phyloP scores from a whole-genome alignment of 352 stramenopile species.

The Globisporangium apiculatum region DNA sequence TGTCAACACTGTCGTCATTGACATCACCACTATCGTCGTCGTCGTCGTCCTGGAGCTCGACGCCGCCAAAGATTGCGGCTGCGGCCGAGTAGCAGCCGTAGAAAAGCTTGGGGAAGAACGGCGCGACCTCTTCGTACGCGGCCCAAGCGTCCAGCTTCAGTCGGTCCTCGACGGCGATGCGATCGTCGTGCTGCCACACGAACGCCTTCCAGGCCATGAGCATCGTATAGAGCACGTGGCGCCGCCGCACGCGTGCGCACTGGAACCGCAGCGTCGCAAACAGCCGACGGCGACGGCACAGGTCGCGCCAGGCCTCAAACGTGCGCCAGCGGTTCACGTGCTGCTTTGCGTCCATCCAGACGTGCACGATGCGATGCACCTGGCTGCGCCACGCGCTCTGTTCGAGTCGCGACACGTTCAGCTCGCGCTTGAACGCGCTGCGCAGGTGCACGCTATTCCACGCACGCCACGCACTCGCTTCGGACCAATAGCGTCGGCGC shows the following conservation, averaged over 20 bases:
- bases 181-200: slow-evolving; percentile 51
- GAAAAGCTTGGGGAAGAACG: slow-evolving; percentile 54
- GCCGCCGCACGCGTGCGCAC: slow-evolving; percentile 26
- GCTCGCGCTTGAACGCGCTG: slow-evolving; percentile 48
- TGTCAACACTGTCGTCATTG: background rate
- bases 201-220: slow-evolving; percentile 55
- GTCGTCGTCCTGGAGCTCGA: slow-evolving; percentile 11
- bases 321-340: slow-evolving; percentile 24
- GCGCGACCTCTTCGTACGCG: slow-evolving; percentile 41
- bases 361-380: slow-evolving; percentile 38
- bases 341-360: slow-evolving; percentile 35
- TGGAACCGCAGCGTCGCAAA: slow-evolving; percentile 40
- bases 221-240: slow-evolving; percentile 38
- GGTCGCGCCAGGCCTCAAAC: slow-evolving; percentile 45
- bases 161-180: slow-evolving; percentile 43
- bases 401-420: slow-evolving; percentile 37
- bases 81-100: slow-evolving; percentile 53
- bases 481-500: slow-evolving; percentile 13
- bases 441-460: slow-evolving; percentile 54
- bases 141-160: slow-evolving; percentile 53
- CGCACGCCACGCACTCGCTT: slow-evolving; percentile 21
- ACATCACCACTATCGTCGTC: background rate
- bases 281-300: slow-evolving; percentile 34
- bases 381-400: slow-evolving; percentile 38
- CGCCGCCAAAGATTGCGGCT: slow-evolving; percentile 45